Conservation (phyloP, 2,329 filamentous ascomycete genomes). For the Apiospora koreana region DNA sequence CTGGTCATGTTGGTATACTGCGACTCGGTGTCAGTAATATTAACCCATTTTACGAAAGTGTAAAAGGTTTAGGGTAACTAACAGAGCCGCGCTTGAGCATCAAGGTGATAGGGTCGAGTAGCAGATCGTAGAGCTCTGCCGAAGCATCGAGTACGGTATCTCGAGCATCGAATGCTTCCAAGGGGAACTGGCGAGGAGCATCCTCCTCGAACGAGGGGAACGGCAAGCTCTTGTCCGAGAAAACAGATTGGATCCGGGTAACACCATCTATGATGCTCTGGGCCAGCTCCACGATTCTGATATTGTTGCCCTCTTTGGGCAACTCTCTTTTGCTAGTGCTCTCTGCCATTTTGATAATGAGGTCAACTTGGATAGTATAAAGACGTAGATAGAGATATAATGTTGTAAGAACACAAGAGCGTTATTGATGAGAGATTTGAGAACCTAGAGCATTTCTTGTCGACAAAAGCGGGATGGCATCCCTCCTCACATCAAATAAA, state of each 20-base stretch:
- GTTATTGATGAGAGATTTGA: too few relatives aligned
- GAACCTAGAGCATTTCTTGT: too few relatives aligned
- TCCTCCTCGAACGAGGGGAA: neutral
- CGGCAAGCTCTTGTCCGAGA: neutral
- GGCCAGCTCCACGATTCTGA: neutral
- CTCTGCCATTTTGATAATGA: neutral
- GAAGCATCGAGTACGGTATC: neutral
- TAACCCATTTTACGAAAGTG: neutral
- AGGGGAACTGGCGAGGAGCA: neutral
- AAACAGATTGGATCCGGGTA: neutral
- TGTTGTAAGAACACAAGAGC: too few relatives aligned
- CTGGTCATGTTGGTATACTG: neutral
- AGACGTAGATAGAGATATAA: too few relatives aligned
- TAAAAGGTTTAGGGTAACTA: neutral
- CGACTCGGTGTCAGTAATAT: neutral
- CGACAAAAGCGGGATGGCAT: too few relatives aligned
- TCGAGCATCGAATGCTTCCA: neutral
- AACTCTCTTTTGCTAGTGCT: neutral
- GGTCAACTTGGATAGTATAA: too few relatives aligned
- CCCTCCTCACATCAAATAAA: too few relatives aligned
- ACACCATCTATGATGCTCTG: neutral
- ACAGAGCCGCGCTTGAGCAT: neutral
- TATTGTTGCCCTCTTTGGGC: neutral
- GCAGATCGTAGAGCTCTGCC: neutral
- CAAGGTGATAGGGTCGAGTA: neutral